Conservation (phyloP, 768 basidiomycete genomes). For the Termitomyces eurrhizus region DNA sequence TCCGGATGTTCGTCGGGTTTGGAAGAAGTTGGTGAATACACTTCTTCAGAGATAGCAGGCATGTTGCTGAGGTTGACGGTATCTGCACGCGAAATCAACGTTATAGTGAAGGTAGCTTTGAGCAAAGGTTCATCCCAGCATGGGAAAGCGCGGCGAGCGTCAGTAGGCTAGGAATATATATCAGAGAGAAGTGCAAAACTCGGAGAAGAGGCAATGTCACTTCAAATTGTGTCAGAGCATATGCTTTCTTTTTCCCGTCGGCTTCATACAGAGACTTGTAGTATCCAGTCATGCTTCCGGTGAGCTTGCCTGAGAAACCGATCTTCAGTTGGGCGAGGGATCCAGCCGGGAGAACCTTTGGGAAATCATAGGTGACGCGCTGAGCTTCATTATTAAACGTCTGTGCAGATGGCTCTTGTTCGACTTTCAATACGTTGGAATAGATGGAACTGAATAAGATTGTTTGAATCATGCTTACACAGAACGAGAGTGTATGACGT, state of each 20-base stretch:
- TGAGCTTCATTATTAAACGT: constrained; percentile 59
- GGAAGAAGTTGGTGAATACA: constrained; percentile 30
- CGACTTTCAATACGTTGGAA: constrained; percentile 48
- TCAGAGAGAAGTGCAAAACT: not conserved
- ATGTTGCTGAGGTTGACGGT: constrained; percentile 87
- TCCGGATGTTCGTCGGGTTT: constrained; percentile 25
- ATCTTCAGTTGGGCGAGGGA: constrained; percentile 70
- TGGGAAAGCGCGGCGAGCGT: constrained; percentile 78
- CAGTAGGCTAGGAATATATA: constrained; percentile 58
- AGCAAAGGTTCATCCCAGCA: constrained; percentile 93
- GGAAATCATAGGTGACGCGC: constrained; percentile 59
- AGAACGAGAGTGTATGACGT: constrained; percentile 16
- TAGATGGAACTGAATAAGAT: constrained; percentile 36
- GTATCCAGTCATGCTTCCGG: constrained; percentile 76
- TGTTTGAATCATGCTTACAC: not conserved
- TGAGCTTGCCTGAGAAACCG: constrained; percentile 65
- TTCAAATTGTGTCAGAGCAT: constrained; percentile 89
- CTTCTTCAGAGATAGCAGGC: constrained; percentile 63
- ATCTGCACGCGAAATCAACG: constrained; percentile 72
- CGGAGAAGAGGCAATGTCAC: constrained; percentile 26
- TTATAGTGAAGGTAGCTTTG: constrained; percentile 79
- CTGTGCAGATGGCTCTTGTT: constrained; percentile 41
- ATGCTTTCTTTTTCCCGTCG: constrained; percentile 60
- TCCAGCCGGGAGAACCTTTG: constrained; percentile 55
- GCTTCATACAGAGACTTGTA: constrained; percentile 67